Evolutionary conservation across 768 basidiomycete species (phyloP).

Genomic region (Boletales sp.): DNA sequence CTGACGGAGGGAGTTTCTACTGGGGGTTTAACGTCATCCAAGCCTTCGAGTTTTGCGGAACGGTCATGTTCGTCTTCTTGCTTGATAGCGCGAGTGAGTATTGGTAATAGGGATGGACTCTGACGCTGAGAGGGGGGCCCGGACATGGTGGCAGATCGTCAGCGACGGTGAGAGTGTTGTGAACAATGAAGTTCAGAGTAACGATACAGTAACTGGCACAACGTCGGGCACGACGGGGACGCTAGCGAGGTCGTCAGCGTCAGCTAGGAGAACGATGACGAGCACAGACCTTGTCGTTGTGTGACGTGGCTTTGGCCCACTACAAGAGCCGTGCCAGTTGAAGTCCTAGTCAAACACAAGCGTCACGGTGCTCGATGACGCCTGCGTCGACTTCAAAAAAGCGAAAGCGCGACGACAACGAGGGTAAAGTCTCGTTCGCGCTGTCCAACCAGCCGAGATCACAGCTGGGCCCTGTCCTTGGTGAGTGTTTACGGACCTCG

Average conservation of each 20-base stretch:
- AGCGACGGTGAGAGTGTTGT: constrained; percentile 11
- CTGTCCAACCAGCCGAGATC: constrained; percentile 32
- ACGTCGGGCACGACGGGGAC: constrained; percentile 17
- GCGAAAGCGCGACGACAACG: constrained; percentile 44
- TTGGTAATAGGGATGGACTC: constrained; percentile 20
- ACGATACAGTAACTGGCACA: constrained; percentile 14
- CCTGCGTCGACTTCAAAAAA: constrained; percentile 38
- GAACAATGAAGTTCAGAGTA: constrained; percentile 20
- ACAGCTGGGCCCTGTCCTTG: constrained; percentile 50
- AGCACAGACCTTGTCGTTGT: constrained; percentile 20
- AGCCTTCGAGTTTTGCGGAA: constrained; percentile 18
- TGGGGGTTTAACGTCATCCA: constrained; percentile 23
- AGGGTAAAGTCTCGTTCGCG: constrained; percentile 34
- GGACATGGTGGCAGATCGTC: constrained; percentile 28
- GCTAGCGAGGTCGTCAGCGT: constrained; percentile 14
- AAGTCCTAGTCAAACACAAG: constrained; percentile 10
- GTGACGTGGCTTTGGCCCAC: no score
- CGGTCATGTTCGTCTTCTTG: constrained; percentile 11
- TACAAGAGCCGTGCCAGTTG: not conserved
- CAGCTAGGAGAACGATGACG: not conserved
- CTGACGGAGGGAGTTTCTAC: constrained; percentile 27
- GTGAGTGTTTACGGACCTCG: constrained; percentile 31
- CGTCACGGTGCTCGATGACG: constrained; percentile 17
- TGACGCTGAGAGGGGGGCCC: constrained; percentile 25
- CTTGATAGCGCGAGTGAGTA: constrained; percentile 11